Conservation (phyloP, 495 filamentous ascomycete species). For the Aspergillus wentii region DNA sequence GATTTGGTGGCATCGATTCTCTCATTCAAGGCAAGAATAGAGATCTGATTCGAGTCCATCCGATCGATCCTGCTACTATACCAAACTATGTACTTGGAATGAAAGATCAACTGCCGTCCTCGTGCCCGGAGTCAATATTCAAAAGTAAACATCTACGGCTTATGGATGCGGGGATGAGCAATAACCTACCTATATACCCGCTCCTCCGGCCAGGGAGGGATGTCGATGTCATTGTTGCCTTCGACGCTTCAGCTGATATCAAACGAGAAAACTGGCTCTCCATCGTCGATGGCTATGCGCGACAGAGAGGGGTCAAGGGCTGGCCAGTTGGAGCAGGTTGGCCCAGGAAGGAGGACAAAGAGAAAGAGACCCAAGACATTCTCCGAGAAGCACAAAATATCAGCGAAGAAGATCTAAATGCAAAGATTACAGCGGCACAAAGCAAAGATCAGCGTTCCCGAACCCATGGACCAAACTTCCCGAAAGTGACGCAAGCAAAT, state of each 20-base stretch:
- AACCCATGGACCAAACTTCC: conserved; percentile 4
- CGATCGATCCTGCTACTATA: conserved; percentile 81
- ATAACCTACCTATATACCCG: conserved; percentile 94
- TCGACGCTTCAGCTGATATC: conserved; percentile 80
- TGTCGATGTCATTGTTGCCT: conserved; percentile 86
- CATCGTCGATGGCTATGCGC: conserved; percentile 85
- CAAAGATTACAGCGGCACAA: conserved; percentile 60
- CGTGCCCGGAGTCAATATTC: conserved; percentile 70
- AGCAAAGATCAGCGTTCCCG: conserved; percentile 34
- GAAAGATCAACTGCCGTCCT: conserved; percentile 64
- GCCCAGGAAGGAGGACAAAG: conserved; percentile 57
- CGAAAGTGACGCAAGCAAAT: conserved; percentile 3
- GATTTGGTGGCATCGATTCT: conserved; percentile 75
- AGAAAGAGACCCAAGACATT: conserved; percentile 52
- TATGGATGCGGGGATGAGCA: conserved; percentile 98
- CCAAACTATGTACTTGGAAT: conserved; percentile 85
- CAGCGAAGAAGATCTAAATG: conserved; percentile 51
- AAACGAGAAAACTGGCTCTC: conserved; percentile 90
- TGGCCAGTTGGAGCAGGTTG: conserved; percentile 92
- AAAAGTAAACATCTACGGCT: conserved; percentile 68
- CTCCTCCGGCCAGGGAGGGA: conserved; percentile 81
- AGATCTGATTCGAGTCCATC: conserved; percentile 83
- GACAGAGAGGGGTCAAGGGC: conserved; percentile 80
- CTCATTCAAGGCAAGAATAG: conserved; percentile 77
- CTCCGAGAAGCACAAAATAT: conserved; percentile 65